Evolutionary conservation across 768 basidiomycete genomes (phyloP), one percentile per base, ranked within the genome.

Genomic region (Phanerochaete carnosa): DNA sequence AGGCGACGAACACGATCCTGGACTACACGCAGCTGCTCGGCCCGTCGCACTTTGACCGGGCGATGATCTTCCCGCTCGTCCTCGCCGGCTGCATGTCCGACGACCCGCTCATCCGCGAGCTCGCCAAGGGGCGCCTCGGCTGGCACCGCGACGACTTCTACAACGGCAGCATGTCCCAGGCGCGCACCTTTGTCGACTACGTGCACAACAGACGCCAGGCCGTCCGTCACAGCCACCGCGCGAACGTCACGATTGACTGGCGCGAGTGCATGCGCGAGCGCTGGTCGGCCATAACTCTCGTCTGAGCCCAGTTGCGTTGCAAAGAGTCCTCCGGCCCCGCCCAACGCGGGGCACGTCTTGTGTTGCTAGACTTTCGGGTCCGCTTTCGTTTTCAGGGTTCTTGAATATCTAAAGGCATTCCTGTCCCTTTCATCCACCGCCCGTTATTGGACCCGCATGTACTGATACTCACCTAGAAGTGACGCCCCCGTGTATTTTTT

Each of bases 41-140:
- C 28, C 73, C 83, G 45, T 85, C 86, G 16, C 77, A 82, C 59
- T 72, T 83, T 45, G 91, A 94, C 71, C 83, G 88, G 59, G 79
- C 82, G 8, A 72, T 92, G 45, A 76, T 90, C 23, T 88, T 92
- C 73, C 90, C 91, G 29, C 80, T 90, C 58, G 87, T 85, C 69
- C 76, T 94, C 45, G 85, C 87, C 30, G 91, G 87, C 5, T 85
- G 85, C 70, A 80, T 92, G 80, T 83, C 88, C 47, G 85, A 90
- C 70, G 84, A 87, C 70, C 82, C 62, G 45, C 53, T 66, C 57
- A 55, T 65, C 59, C 66, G 65, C 50, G 84, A 90, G 69, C 83
- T 88, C 70, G 57, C 68, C 46, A 52, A 63, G 46, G 63, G 66
- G 54, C 65, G 67, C 39, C 64, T 69, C 13, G 57, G 62, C 51